Base-by-base conservation (phyloP, 2,329 filamentous ascomycete genomes). In the Fusarium sp. region DNA sequence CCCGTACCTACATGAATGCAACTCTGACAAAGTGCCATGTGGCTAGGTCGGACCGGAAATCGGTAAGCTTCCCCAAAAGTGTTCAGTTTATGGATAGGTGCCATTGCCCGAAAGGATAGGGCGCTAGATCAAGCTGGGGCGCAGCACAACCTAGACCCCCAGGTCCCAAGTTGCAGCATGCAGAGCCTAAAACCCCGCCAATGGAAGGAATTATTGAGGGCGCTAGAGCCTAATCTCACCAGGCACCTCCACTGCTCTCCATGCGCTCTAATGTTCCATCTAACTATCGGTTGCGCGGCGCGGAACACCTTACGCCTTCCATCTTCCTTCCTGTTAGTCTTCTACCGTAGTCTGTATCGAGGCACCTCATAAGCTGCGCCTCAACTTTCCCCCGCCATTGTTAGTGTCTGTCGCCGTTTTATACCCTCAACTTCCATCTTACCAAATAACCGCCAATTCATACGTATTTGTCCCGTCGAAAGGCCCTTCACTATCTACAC, bases 121-220 rank as follows among this genome's bases (percentile, higher is more conserved):
- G 44, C 11, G n/a, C 40, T 39, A 23, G 19, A 22, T 37, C n/a
- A 41, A 43, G 35, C 48, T 35, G 47, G 43, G 44, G 59, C 43
- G 32, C 5, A 55, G 50, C 30, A 54, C 65, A 48, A n/a, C n/a
- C n/a, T n/a, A n/a, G 46, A 43, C 56, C 58, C 56, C 58, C 22
- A 23, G 23, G 23, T 2, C 23, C 23, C 23, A 23, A 70, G 44
- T 46, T 56, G 49, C 70, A 68, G 60, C 22, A 44, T 50, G 33
- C 58, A 61, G 58, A 50, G 57, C 54, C 70, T 71, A 72, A 67
- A 69, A 65, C 71, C 71, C 71, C 71, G 71, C 71, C 68, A 65
- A 73, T 71, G 51, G 32, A 63, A 32, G 45, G 23, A 46, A n/a
- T n/a, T 39, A 57, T 62, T 25, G 25, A 8, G 59, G 58, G 44